Evolutionary conservation across 2,329 filamentous ascomycete genomes (phyloP).

Genomic region (Colletotrichum sp.): DNA sequence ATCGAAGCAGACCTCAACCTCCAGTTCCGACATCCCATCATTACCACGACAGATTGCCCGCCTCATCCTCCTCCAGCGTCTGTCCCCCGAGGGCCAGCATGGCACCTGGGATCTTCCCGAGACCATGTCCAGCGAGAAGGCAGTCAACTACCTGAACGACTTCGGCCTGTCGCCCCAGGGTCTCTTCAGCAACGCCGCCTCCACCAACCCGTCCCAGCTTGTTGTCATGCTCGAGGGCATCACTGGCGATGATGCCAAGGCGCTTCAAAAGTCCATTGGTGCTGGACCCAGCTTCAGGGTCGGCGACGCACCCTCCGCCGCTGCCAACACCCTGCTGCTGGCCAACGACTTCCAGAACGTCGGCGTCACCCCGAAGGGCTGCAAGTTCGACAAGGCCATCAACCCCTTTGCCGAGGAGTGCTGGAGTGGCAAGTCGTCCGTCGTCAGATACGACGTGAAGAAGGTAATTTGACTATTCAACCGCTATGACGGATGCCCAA

Average conservation of each 20-base stretch:
- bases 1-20: slow-evolving; percentile 32
- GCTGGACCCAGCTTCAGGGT: slow-evolving; percentile 54
- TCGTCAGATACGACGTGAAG: slow-evolving; percentile 47
- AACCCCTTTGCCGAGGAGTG: slow-evolving; percentile 49
- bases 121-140: slow-evolving; percentile 46
- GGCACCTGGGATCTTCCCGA: slow-evolving; percentile 51
- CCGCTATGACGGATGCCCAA: not conserved
- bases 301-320: slow-evolving; percentile 46
- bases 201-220: slow-evolving; percentile 54
- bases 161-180: slow-evolving; percentile 59
- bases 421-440: slow-evolving; percentile 48
- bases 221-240: slow-evolving; percentile 65
- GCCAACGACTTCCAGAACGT: slow-evolving; percentile 44
- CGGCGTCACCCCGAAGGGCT: slow-evolving; percentile 40
- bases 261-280: slow-evolving; percentile 46
- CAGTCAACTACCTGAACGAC: slow-evolving; percentile 61
- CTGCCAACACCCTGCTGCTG: slow-evolving; percentile 47
- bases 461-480: slow-evolving; percentile 38
- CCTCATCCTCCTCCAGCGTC: slow-evolving; percentile 63
- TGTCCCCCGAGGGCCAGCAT: slow-evolving; percentile 52
- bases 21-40: slow-evolving; percentile 36
- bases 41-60: slow-evolving; percentile 60
- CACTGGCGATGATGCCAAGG: slow-evolving; percentile 45
- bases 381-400: slow-evolving; percentile 41
- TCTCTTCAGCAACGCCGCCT: slow-evolving; percentile 52